Evolutionary conservation across 1,284 basidiomycete species (phyloP).

Genomic region (Irpex sp.): DNA sequence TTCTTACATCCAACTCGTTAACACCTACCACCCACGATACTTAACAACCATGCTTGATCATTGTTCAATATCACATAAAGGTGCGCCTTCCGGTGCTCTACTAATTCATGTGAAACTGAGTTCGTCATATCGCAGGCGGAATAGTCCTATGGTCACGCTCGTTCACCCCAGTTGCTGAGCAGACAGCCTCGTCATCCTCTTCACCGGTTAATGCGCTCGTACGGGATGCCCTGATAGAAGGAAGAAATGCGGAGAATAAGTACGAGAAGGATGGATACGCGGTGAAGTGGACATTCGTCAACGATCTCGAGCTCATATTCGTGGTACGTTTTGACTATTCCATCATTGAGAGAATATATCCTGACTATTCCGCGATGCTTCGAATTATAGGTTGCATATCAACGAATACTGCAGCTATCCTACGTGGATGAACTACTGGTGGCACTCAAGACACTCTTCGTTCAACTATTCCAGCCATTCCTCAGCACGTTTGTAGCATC

Average conservation of each 20-base stretch:
- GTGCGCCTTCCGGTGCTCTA: constrained; percentile 30
- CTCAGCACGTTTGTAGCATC: constrained; percentile 80
- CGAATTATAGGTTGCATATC: constrained; percentile 82
- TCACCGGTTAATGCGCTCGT: constrained; percentile 91
- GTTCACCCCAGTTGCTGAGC: constrained; percentile 81
- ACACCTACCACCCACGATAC: neutral
- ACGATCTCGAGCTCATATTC: constrained; percentile 92
- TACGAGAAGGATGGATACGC: constrained; percentile 92
- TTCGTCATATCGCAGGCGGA: constrained; percentile 55
- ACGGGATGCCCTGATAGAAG: constrained; percentile 87
- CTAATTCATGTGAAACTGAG: too few species aligned
- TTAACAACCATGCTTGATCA: constrained; percentile 70
- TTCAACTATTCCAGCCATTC: constrained; percentile 83
- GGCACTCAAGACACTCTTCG: constrained; percentile 79
- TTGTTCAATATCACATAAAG: constrained; percentile 88
- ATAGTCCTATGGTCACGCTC: constrained; percentile 91
- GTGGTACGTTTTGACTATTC: constrained; percentile 58
- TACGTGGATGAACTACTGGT: constrained; percentile 89
- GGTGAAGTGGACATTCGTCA: constrained; percentile 89
- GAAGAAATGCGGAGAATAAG: constrained; percentile 70
- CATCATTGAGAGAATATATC: neutral
- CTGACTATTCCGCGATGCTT: neutral
- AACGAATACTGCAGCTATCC: constrained; percentile 91
- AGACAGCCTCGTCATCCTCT: constrained; percentile 68
- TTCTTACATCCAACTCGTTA: neutral